Conservation (phyloP, 192 early-diverging fungal genomes). For the Umbelopsis sp. region DNA sequence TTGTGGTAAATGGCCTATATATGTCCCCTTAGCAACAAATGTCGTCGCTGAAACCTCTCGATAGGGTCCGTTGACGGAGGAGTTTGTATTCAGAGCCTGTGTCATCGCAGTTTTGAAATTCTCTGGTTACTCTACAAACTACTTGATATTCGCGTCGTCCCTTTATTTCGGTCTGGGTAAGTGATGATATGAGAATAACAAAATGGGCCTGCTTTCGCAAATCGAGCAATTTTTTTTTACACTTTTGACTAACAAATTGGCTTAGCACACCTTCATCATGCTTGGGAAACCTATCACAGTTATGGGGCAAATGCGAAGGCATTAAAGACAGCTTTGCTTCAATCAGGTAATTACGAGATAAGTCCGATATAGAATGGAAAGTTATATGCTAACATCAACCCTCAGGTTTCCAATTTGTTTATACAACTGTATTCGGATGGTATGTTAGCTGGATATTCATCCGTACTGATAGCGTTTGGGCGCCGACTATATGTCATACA, state of each 20-base stretch:
- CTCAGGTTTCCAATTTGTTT: slow-evolving; percentile 65
- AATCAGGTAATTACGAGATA: slow-evolving; percentile 27
- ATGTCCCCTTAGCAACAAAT: background rate
- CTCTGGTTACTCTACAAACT: slow-evolving; percentile 37
- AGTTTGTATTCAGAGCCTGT: slow-evolving; percentile 74
- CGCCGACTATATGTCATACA: slow-evolving; percentile 61
- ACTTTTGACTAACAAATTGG: background rate
- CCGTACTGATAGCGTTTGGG: slow-evolving; percentile 56
- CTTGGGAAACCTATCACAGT: slow-evolving; percentile 54
- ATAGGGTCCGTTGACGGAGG: slow-evolving; percentile 75
- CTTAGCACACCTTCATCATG: slow-evolving; percentile 73
- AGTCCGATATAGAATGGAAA: background rate
- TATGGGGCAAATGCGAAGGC: slow-evolving; percentile 43
- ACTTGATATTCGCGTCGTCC: slow-evolving; percentile 60
- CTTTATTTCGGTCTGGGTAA: slow-evolving; percentile 77
- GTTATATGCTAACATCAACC: background rate
- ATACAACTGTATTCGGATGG: slow-evolving; percentile 83
- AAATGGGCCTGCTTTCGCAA: background rate
- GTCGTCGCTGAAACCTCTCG: background rate
- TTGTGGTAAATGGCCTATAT: slow-evolving; percentile 43
- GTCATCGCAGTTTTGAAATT: slow-evolving; percentile 58
- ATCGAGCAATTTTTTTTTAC: background rate
- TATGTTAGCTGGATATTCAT: slow-evolving; percentile 69
- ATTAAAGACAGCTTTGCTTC: slow-evolving; percentile 38
- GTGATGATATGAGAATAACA: slow-evolving; percentile 14